Evolutionary conservation across 495 filamentous ascomycete genomes (phyloP), one percentile per base, ranked within the genome.

Genomic region (Aspergillus egyptiacus): DNA sequence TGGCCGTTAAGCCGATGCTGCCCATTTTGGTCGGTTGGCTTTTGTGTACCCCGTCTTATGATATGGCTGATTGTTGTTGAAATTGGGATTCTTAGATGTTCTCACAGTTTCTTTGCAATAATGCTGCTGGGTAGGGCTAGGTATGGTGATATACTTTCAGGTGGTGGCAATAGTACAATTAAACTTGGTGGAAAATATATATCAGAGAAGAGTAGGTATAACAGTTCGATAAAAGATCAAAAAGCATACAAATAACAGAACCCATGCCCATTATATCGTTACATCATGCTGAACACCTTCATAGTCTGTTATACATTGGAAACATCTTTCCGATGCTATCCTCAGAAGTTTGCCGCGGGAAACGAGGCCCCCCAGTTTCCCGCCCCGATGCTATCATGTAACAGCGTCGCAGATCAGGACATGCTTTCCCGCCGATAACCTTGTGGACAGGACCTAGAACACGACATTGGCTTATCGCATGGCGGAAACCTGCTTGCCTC

Each of bases 361-460:
- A 69, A 71, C 55, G 25, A 43, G n/a, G 6, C 9, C 39, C 41
- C 27, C 19, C 35, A 27, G 54, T 68, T 71, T 66, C 57, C 66
- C 65, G 61, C 18, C 56, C 57, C 60, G 65, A 65, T 57, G 48
- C 54, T 49, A 53, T 46, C 52, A 48, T 27, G 46, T 53, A 43
- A 41, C 48, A 50, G 20, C 45, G 36, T 43, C 51, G 28, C 45
- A 32, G 25, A 51, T 50, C 48, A 40, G 41, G 38, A 32, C 15
- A 40, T 10, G 18, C 39, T 65, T 63, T 64, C 54, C 64, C 63
- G 62, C 47, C 53, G 64, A 68, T 66, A 70, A 65, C 62, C 62
- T 64, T 63, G 56, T 48, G 58, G 60, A 38, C 30, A 48, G 35
- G 24, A 53, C 45, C 57, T 54, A 55, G 55, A 32, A 50, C 49